phyloP scores from a whole-genome alignment of 192 early-diverging fungal genomes.

The Coemansia sp. region DNA sequence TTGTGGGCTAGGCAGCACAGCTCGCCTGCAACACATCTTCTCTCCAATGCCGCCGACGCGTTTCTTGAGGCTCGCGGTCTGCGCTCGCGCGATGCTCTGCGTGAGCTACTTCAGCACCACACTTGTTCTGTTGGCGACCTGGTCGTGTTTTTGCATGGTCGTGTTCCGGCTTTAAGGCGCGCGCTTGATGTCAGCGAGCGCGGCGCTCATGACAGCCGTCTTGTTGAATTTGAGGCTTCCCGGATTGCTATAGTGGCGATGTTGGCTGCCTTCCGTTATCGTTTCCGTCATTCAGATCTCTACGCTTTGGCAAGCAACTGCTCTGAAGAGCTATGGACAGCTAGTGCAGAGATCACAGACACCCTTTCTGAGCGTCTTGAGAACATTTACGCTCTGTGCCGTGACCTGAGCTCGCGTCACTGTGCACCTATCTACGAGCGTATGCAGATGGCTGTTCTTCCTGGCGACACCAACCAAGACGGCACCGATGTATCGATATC shows the following conservation, averaged over 20 bases:
- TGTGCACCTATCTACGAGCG: slow-evolving; percentile 37
- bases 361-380: slow-evolving; percentile 31
- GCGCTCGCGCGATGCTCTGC: slow-evolving; percentile 38
- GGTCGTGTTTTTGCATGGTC: slow-evolving; percentile 33
- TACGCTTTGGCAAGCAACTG: slow-evolving; percentile 19
- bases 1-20: slow-evolving; percentile 24
- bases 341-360: slow-evolving; percentile 17
- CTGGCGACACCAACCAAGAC: slow-evolving; percentile 18
- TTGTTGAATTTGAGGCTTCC: slow-evolving; percentile 38
- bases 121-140: slow-evolving; percentile 29
- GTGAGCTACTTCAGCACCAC: slow-evolving; percentile 37
- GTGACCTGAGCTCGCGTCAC: slow-evolving; percentile 29
- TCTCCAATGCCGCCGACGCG: slow-evolving; percentile 26
- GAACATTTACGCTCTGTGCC: slow-evolving; percentile 32
- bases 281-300: slow-evolving; percentile 31
- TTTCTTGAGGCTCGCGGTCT: slow-evolving; percentile 33
- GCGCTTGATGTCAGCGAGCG: slow-evolving; percentile 27
- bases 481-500: slow-evolving; percentile 14
- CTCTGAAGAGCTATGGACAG: slow-evolving; percentile 29
- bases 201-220: slow-evolving; percentile 23
- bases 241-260: slow-evolving; percentile 23
- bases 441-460: slow-evolving; percentile 24
- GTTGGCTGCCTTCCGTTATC: slow-evolving; percentile 34
- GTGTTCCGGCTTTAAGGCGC: slow-evolving; percentile 21
- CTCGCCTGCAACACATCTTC: slow-evolving; percentile 24